Evolutionary conservation across 176 grass and related monocot species (phyloP), one percentile per base, ranked within the genome.

Genomic region (Areca catechu): DNA sequence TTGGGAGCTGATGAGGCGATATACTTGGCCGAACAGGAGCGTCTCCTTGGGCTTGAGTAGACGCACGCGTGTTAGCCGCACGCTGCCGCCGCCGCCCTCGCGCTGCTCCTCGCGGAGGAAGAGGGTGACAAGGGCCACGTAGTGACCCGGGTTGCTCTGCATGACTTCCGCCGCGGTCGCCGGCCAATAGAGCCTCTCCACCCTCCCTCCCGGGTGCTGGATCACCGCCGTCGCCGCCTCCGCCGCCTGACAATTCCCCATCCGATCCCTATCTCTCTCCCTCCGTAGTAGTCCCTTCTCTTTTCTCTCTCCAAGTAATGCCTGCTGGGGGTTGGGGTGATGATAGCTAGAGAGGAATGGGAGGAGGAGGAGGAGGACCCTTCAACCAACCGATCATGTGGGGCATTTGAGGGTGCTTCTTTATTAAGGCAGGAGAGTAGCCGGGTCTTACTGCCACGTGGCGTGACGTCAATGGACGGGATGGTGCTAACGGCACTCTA

Each of bases 231-330:
- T 22, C 67, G 93, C 86, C 54, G 53, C 81, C 83, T 97, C 93
- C 51, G 93, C 76, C 65, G 83, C 93, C 71, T 97, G 93, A 58
- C 92, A 97, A 54, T 97, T 97, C 16, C 92, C 92, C 92, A 97
- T 97, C 3, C n/a, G n/a, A n/a, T 15, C 54, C 16, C 19, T 20
- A 23, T 48, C 29, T 49, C 15, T 48, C 18, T 4, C 19, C 5
- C 10, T 5, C 18, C 24, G 17, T n/a, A n/a, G n/a, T n/a, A n/a
- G n/a, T 22, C 22, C 2, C 19, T 25, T 34, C 17, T 51, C 5
- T 24, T 24, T 50, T n/a, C 15, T 72, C 4, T 51, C 18, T 20
- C 14, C 43, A 20, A 23, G 28, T 25, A 28, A 56, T 54, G 22
- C 10, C 30, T 3, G n/a, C 51, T 3, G 18, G 22, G 6, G 4